Percentiles rank a stretch among this genome's conserved stretches.
Conservation (phyloP, 768 basidiomycete genomes). For the Tulasnella sp. region DNA sequence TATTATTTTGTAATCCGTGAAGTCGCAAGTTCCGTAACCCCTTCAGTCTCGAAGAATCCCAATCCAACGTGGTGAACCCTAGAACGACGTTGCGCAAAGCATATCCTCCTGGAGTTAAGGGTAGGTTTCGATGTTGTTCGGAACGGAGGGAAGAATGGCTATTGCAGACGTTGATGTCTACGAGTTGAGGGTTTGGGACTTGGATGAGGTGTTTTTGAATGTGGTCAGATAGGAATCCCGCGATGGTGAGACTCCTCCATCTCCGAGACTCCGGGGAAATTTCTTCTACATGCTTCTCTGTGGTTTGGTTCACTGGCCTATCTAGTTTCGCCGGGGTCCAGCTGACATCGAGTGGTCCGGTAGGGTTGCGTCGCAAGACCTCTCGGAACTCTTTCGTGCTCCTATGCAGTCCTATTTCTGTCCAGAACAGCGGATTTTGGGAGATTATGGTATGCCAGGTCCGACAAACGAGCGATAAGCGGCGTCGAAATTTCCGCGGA, state of each 20-base stretch:
- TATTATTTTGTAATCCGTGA: too few relatives aligned
- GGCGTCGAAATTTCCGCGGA: background rate
- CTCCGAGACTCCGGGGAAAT: background rate
- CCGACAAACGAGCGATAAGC: background rate
- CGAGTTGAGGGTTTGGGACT: background rate
- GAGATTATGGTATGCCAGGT: background rate
- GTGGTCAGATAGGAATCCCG: background rate
- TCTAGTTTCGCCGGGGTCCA: background rate
- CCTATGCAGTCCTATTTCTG: background rate
- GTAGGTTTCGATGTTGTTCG: too few relatives aligned
- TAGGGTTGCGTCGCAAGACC: background rate
- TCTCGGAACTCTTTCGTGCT: background rate
- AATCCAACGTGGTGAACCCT: too few relatives aligned
- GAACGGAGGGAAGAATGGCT: too few relatives aligned
- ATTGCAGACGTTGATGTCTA: background rate
- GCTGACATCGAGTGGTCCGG: background rate
- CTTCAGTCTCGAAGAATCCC: too few relatives aligned
- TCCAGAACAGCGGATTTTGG: background rate
- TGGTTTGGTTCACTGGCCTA: background rate
- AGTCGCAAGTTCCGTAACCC: too few relatives aligned
- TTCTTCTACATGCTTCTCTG: background rate
- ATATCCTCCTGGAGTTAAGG: too few relatives aligned
- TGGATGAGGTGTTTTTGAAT: background rate
- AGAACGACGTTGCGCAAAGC: too few relatives aligned
- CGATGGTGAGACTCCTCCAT: background rate